Conservation (phyloP, 306 rosid genomes). For the Rubus parviflorus region DNA sequence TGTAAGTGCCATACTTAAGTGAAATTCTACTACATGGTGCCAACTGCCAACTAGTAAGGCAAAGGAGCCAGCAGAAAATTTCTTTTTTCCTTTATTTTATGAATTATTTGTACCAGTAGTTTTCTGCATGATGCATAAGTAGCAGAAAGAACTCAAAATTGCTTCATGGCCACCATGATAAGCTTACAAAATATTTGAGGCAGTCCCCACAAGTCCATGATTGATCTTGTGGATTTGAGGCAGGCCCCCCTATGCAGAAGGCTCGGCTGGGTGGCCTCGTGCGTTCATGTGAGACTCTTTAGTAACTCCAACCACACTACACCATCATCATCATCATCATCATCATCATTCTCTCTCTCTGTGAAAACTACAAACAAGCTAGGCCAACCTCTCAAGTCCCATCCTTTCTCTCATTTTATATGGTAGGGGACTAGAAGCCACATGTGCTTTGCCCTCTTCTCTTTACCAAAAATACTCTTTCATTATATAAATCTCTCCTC, state of each 20-base stretch:
- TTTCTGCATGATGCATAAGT: not conserved
- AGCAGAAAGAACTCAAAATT: slow-evolving; percentile 3
- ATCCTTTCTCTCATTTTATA: slow-evolving; percentile 39
- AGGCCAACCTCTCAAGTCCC: slow-evolving; percentile 44
- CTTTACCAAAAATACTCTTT: slow-evolving; percentile 31
- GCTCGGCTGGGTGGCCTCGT: slow-evolving; percentile 62
- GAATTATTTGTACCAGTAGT: not conserved
- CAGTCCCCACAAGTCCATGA: slow-evolving; percentile 49
- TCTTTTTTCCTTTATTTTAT: not conserved
- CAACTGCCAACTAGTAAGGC: slow-evolving; percentile 1
- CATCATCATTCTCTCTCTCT: slow-evolving; percentile 17
- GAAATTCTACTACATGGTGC: not conserved
- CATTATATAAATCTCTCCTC: slow-evolving; percentile 26
- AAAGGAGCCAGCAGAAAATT: slow-evolving; percentile 3
- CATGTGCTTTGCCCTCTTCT: slow-evolving; percentile 40
- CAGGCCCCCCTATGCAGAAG: slow-evolving; percentile 34
- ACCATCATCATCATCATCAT: slow-evolving; percentile 44
- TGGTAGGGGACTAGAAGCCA: slow-evolving; percentile 48
- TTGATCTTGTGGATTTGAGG: slow-evolving; percentile 27
- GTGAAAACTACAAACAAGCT: slow-evolving; percentile 17
- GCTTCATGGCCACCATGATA: slow-evolving; percentile 11
- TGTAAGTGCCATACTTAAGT: too few relatives aligned
- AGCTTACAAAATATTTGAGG: not conserved
- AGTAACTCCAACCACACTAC: slow-evolving; percentile 52
- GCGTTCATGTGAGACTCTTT: slow-evolving; percentile 73